These are phyloP conservation scores for Vicia faba DNA, from an alignment of 306 rosid genomes.

Conservation along the genomic window DNA sequence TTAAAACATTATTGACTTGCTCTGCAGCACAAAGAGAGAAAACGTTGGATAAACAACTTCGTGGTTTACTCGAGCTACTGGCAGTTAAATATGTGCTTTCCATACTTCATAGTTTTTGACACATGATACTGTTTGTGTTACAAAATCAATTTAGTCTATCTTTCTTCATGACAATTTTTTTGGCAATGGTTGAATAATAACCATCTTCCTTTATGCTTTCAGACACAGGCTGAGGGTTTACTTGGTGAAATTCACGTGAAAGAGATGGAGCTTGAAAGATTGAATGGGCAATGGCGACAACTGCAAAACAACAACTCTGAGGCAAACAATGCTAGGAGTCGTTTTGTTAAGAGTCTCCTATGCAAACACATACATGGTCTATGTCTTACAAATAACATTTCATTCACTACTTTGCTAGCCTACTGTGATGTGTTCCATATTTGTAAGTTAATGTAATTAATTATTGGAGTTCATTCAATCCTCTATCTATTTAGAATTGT, in stretches of 20 bases:
- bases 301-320: slow-evolving; percentile 51
- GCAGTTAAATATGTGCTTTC: slow-evolving; percentile 72
- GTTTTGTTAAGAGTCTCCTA: slow-evolving; percentile 59
- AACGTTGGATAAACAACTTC: slow-evolving; percentile 83
- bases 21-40: slow-evolving; percentile 88
- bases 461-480: slow-evolving; percentile 53
- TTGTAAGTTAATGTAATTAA: slow-evolving; percentile 73
- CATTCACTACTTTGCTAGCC: slow-evolving; percentile 57
- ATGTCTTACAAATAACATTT: slow-evolving; percentile 39
- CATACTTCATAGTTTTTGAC: slow-evolving; percentile 11
- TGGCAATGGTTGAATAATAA: slow-evolving; percentile 31
- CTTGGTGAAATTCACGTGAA: slow-evolving; percentile 70
- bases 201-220: slow-evolving; percentile 26
- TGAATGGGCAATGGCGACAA: slow-evolving; percentile 66
- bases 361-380: background rate
- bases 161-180: background rate
- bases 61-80: slow-evolving; percentile 85
- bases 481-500: slow-evolving; percentile 33
- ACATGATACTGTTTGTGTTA: background rate
- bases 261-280: slow-evolving; percentile 82
- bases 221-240: slow-evolving; percentile 95
- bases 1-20: slow-evolving; percentile 30
- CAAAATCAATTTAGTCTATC: background rate
- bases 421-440: slow-evolving; percentile 59
- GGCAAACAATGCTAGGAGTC: slow-evolving; percentile 58